These are phyloP conservation scores for Talaromyces sp. DNA, from an alignment of 2,329 filamentous ascomycete genomes.

Conservation along the genomic window DNA sequence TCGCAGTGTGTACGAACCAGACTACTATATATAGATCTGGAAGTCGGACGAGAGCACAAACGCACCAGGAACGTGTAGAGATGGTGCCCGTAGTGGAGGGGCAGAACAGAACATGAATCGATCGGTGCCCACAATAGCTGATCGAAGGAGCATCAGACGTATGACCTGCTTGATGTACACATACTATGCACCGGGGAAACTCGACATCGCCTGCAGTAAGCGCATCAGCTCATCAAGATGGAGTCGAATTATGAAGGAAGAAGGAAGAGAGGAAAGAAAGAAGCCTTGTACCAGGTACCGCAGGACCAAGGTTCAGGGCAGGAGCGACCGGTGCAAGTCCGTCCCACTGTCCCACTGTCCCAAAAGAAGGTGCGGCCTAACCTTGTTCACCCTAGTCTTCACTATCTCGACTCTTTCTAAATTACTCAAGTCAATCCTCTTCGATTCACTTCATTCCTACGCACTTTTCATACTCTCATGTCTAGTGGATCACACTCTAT, in stretches of 20 bases:
- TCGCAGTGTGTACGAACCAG: not conserved
- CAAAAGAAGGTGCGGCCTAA: not conserved
- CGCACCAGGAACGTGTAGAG: not conserved
- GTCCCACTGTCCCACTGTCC: not conserved
- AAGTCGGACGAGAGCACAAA: not conserved
- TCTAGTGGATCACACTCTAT: not conserved
- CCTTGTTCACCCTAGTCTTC: not conserved
- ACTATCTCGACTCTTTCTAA: not conserved
- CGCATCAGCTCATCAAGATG: not conserved
- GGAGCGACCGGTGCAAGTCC: not conserved
- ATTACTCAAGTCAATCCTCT: not conserved
- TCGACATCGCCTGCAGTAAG: not conserved
- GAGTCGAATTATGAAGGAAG: not conserved
- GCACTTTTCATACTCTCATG: not conserved
- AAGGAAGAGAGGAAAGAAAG: not conserved
- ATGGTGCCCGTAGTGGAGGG: slow-evolving; percentile 1
- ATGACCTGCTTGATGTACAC: not conserved
- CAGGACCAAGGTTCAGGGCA: not conserved
- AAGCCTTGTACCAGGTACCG: not conserved
- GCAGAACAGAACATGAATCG: slow-evolving; percentile 1
- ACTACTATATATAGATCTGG: not conserved
- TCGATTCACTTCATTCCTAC: not conserved
- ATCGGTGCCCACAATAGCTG: not conserved
- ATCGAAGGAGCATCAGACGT: not conserved
- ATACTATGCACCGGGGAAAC: not conserved